Conservation (phyloP, 176 grass and related monocot species). For the Phragmites australis region DNA sequence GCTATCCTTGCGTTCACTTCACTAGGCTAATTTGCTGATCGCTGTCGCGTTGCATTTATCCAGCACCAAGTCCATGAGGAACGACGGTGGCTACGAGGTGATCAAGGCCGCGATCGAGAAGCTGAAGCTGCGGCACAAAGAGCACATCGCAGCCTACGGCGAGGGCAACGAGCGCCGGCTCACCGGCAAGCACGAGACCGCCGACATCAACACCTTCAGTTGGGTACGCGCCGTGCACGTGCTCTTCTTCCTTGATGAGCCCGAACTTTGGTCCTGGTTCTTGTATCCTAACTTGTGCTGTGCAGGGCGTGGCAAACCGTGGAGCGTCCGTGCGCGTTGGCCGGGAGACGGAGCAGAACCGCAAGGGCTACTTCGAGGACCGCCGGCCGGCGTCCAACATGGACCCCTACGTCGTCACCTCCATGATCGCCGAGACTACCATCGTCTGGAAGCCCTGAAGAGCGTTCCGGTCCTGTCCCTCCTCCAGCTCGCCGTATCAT, state of each 20-base stretch:
- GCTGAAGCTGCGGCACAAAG: conserved; percentile 68
- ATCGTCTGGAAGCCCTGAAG: conserved; percentile 74
- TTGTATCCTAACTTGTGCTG: too few species aligned
- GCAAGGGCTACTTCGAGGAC: conserved; percentile 99
- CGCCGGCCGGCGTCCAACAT: conserved; percentile 99
- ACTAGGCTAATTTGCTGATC: too few species aligned
- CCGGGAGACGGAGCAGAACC: conserved; percentile 83
- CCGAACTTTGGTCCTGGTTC: not conserved
- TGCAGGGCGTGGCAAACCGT: conserved; percentile 90
- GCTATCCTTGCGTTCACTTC: too few species aligned
- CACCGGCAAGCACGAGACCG: conserved; percentile 89
- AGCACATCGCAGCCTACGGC: conserved; percentile 93
- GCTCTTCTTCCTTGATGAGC: too few species aligned
- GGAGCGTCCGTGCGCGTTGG: conserved; percentile 92
- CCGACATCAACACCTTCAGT: conserved; percentile 92
- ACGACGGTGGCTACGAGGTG: conserved; percentile 76
- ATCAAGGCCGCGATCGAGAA: conserved; percentile 87
- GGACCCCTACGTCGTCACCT: conserved; percentile 94
- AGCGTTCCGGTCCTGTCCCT: not conserved
- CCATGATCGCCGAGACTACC: conserved; percentile 90
- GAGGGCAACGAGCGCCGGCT: conserved; percentile 96
- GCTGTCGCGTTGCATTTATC: too few species aligned
- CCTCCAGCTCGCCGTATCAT: not conserved
- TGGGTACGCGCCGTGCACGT: conserved; percentile 54
- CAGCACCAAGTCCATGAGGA: conserved; percentile 96